Conservation (phyloP, 805 yeast genomes). For the Ogataea allantospora region DNA sequence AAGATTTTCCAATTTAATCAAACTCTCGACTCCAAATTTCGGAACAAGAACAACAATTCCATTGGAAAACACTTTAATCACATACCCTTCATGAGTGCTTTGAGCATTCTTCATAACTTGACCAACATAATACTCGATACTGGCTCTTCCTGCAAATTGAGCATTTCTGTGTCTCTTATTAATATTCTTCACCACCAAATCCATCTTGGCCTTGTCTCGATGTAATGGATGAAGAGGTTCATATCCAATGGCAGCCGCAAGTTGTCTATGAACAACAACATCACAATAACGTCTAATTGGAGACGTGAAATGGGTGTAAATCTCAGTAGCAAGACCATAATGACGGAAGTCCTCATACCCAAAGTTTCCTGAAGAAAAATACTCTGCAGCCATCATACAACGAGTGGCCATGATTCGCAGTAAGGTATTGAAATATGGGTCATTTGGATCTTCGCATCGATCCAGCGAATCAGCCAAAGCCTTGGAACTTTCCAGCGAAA, state of each 20-base stretch:
- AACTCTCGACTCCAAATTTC: conserved; percentile 91
- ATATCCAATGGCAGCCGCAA: conserved; percentile 97
- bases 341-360: conserved; percentile 92
- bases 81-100: conserved; percentile 80
- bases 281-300: conserved; percentile 99
- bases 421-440: conserved; percentile 89
- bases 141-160: conserved; percentile 97
- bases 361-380: conserved; percentile 86
- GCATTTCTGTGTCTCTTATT: conserved; percentile 96
- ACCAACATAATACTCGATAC: conserved; percentile 96
- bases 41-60: conserved; percentile 96
- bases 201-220: conserved; percentile 89
- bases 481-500: conserved; percentile 81
- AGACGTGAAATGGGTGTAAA: conserved; percentile 97
- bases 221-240: conserved; percentile 80
- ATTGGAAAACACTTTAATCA: conserved; percentile 87
- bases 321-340: conserved; percentile 96
- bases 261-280: conserved; percentile 93
- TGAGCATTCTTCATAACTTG: conserved; percentile 91
- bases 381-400: conserved; percentile 99
- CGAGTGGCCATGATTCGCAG: conserved; percentile 96
- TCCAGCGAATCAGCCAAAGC: conserved; percentile 93
- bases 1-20: conserved; percentile 77
- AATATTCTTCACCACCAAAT: conserved; percentile 80
- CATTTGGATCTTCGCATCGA: conserved; percentile 75